These are phyloP conservation scores for Fagopyrum homotropicum DNA, from an alignment of 148 eudicot species.

Conservation along the genomic window DNA sequence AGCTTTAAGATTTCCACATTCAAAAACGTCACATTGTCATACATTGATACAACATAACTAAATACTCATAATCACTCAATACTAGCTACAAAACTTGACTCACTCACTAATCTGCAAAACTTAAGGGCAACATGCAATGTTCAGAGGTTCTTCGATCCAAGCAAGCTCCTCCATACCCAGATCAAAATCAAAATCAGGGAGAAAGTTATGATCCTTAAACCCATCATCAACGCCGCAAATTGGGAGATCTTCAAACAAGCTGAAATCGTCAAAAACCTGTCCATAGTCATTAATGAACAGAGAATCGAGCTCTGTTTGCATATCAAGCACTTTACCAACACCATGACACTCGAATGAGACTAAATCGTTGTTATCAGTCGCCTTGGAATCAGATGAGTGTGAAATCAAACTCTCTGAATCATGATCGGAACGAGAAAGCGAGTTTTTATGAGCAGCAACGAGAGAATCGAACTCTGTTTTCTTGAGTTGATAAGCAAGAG, in stretches of 20 bases:
- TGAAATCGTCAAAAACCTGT: constrained; percentile 28
- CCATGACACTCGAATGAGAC: constrained; percentile 19
- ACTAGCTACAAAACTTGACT: constrained; percentile 52
- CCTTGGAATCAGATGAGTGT: constrained; percentile 24
- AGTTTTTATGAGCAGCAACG: constrained; percentile 20
- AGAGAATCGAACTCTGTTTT: constrained; percentile 30
- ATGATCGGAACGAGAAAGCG: constrained; percentile 22
- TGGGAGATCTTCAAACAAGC: constrained; percentile 30
- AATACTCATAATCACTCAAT: neutral
- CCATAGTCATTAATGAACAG: constrained; percentile 29
- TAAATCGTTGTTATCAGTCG: neutral
- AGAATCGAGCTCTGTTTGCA: constrained; percentile 42
- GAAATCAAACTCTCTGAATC: constrained; percentile 38
- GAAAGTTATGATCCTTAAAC: constrained; percentile 20
- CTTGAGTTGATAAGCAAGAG: constrained; percentile 51
- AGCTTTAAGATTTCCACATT: neutral
- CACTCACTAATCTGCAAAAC: constrained; percentile 52
- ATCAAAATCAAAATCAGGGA: constrained; percentile 66
- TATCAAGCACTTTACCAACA: constrained; percentile 35
- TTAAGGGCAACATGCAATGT: constrained; percentile 70
- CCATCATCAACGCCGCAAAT: constrained; percentile 27
- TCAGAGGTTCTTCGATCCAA: constrained; percentile 53
- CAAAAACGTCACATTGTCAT: neutral
- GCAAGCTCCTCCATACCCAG: constrained; percentile 46
- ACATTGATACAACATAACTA: neutral